phyloP scores from a whole-genome alignment of 495 filamentous ascomycete genomes.

The Achaetomiella virescens region DNA sequence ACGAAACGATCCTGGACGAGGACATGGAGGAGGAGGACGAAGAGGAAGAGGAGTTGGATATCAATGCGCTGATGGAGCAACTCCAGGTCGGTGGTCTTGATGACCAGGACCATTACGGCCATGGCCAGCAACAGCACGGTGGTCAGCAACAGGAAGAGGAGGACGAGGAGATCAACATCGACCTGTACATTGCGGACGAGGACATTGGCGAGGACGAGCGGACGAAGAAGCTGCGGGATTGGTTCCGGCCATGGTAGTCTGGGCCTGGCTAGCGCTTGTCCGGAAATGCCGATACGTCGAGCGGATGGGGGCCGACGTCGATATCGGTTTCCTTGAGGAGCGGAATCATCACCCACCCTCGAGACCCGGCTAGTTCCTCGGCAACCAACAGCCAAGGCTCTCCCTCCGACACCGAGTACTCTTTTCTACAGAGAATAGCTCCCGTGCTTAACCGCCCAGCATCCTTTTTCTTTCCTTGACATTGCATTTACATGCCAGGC shows the following conservation, averaged over 20 bases:
- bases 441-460: too few relatives aligned
- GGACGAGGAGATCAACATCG: neutral
- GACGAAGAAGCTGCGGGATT: constrained; percentile 11
- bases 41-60: neutral
- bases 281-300: too few relatives aligned
- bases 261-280: too few relatives aligned
- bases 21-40: neutral
- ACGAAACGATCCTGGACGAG: neutral
- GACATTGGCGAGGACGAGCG: constrained; percentile 9
- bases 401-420: too few relatives aligned
- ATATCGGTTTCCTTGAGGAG: too few relatives aligned
- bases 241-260: constrained; percentile 26
- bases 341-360: too few relatives aligned
- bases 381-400: too few relatives aligned
- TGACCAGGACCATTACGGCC: neutral
- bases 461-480: too few relatives aligned
- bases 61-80: neutral
- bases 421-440: too few relatives aligned
- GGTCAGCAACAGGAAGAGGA: neutral
- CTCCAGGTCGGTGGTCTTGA: neutral
- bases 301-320: too few relatives aligned
- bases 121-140: neutral
- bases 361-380: too few relatives aligned
- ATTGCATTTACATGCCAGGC: too few relatives aligned
- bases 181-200: constrained; percentile 1